Percentiles rank a stretch among this genome's conserved stretches.
phyloP scores from a whole-genome alignment of 2,329 filamentous ascomycete genomes.

The Dactylellina cionopaga region DNA sequence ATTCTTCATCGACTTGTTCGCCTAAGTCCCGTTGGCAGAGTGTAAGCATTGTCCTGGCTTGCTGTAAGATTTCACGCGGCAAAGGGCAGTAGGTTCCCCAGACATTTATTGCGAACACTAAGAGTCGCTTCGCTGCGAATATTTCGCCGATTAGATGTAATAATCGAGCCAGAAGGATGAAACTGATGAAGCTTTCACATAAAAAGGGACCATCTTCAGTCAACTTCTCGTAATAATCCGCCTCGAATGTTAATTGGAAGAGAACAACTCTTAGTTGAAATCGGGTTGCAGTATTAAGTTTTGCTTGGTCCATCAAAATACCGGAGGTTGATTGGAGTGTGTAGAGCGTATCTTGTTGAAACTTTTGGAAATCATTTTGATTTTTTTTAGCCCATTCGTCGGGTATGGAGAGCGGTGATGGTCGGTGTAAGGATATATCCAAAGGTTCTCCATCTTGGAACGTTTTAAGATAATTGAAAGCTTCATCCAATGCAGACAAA shows the following conservation, averaged over 20 bases:
- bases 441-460: background rate
- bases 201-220: background rate
- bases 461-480: background rate
- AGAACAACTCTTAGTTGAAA: background rate
- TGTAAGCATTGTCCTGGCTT: background rate
- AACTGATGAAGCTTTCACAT: background rate
- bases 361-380: background rate
- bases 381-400: background rate
- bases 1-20: background rate
- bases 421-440: background rate
- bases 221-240: background rate
- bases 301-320: background rate
- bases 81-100: background rate
- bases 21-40: background rate
- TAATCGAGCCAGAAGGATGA: background rate
- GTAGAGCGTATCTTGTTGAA: background rate
- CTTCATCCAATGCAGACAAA: background rate
- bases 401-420: background rate
- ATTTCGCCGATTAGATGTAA: background rate
- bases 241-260: background rate
- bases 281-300: background rate
- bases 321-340: background rate
- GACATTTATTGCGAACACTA: background rate
- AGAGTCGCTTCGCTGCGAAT: background rate
- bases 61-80: background rate